Percentiles rank a stretch among this genome's conserved stretches.
phyloP scores from a whole-genome alignment of 2,329 filamentous ascomycete species.

The Clonostachys chloroleuca region DNA sequence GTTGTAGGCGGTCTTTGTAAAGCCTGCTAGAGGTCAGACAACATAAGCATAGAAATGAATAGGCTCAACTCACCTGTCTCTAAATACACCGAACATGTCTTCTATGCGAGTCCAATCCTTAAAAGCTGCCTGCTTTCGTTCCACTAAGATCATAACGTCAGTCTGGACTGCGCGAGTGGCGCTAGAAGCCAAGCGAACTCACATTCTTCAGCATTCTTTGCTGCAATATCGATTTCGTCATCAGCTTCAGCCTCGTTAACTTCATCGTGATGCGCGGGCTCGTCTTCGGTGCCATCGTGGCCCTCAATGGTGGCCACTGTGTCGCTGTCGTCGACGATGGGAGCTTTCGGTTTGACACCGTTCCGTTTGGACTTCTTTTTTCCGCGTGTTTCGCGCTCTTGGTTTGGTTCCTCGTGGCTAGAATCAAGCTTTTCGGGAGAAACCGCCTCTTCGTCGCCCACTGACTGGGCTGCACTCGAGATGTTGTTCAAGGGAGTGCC shows the following conservation, averaged over 20 bases:
- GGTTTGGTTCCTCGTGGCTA: conserved; percentile 20
- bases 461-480: conserved; percentile 32
- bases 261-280: conserved; percentile 42
- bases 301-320: conserved; percentile 21
- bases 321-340: conserved; percentile 10
- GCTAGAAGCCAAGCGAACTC: conserved; percentile 20
- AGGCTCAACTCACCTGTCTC: conserved; percentile 60
- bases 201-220: conserved; percentile 63
- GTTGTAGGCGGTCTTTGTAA: conserved; percentile 82
- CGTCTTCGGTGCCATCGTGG: conserved; percentile 29
- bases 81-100: conserved; percentile 81
- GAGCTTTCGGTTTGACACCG: conserved; percentile 30
- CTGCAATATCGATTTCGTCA: conserved; percentile 53
- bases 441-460: conserved; percentile 24
- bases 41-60: not conserved
- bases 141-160: conserved; percentile 42
- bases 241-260: conserved; percentile 52
- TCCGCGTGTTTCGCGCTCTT: conserved; percentile 22
- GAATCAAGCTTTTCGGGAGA: conserved; percentile 18
- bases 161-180: conserved; percentile 11
- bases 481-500: conserved; percentile 16
- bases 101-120: conserved; percentile 79
- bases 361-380: conserved; percentile 35
- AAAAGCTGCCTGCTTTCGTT: conserved; percentile 74
- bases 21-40: conserved; percentile 50